Conservation (phyloP, 495 filamentous ascomycete genomes). For the Aspergillus avenaceus region DNA sequence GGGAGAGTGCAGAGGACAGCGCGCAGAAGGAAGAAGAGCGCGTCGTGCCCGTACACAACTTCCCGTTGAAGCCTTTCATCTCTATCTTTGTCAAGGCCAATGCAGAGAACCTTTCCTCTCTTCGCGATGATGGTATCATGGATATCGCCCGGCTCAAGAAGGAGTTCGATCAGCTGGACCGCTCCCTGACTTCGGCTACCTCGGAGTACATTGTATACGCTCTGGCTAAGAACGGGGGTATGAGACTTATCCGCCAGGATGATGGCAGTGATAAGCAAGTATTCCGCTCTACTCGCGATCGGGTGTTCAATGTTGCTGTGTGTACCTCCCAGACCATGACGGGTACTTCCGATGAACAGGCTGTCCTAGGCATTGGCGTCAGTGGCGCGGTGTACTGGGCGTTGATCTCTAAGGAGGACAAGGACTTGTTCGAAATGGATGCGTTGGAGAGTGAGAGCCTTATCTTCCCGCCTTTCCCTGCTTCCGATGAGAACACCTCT, state of each 20-base stretch:
- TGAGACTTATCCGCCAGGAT: constrained; percentile 89
- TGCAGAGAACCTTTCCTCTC: constrained; percentile 41
- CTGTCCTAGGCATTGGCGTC: constrained; percentile 85
- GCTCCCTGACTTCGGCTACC: constrained; percentile 85
- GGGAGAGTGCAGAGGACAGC: constrained; percentile 79
- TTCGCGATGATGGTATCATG: constrained; percentile 69
- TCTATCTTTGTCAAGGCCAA: constrained; percentile 55
- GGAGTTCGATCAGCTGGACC: constrained; percentile 94
- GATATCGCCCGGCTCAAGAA: constrained; percentile 93
- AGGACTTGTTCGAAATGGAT: constrained; percentile 68
- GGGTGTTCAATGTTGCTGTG: constrained; percentile 89
- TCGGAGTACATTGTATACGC: constrained; percentile 90
- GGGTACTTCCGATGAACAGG: constrained; percentile 56
- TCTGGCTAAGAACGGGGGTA: constrained; percentile 83
- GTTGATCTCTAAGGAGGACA: constrained; percentile 62
- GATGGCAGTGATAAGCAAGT: constrained; percentile 85
- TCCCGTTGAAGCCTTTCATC: constrained; percentile 93
- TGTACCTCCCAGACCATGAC: constrained; percentile 53
- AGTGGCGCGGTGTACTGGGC: constrained; percentile 95
- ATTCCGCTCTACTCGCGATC: constrained; percentile 80
- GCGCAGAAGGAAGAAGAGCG: constrained; percentile 62
- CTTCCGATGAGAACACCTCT: constrained; percentile 72
- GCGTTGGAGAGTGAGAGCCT: constrained; percentile 73
- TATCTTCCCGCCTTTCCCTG: constrained; percentile 73
- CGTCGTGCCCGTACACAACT: constrained; percentile 79